Conservation (phyloP, 495 filamentous ascomycete genomes). For the Aspergillus indologenus region DNA sequence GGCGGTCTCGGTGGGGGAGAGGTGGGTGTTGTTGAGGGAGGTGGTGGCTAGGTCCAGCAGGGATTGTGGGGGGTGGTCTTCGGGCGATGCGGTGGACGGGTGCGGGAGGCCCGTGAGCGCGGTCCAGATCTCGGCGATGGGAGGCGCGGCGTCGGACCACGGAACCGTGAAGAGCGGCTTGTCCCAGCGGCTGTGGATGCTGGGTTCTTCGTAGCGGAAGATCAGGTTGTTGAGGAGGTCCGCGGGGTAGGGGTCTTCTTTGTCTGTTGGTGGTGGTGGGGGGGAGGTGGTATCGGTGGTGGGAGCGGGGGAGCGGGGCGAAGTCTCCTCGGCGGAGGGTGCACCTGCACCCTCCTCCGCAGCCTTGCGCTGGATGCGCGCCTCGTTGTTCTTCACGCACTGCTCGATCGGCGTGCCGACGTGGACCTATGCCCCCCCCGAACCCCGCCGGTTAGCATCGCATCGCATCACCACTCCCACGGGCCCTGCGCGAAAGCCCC, state of each 20-base stretch:
- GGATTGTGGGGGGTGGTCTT: slow-evolving; percentile 18
- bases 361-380: slow-evolving; percentile 26
- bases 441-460: too few species aligned
- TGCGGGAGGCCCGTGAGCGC: slow-evolving; percentile 53
- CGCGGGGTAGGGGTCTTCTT: slow-evolving; percentile 56
- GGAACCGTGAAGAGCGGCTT: slow-evolving; percentile 88
- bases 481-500: too few species aligned
- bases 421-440: slow-evolving; percentile 58
- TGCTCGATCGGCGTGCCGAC: slow-evolving; percentile 72
- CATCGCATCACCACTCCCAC: too few species aligned
- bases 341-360: slow-evolving; percentile 3
- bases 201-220: slow-evolving; percentile 94
- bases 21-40: slow-evolving; percentile 25
- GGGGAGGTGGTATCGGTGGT: slow-evolving; percentile 1
- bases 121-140: slow-evolving; percentile 74
- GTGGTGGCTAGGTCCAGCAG: slow-evolving; percentile 17
- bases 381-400: slow-evolving; percentile 52
- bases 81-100: slow-evolving; percentile 20
- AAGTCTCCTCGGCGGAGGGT: not conserved
- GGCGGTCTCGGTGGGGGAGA: slow-evolving; percentile 27
- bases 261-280: slow-evolving; percentile 21
- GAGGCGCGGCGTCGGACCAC: slow-evolving; percentile 69
- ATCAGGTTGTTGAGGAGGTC: slow-evolving; percentile 88
- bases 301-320: not conserved
- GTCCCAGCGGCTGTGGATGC: slow-evolving; percentile 93